These are phyloP conservation scores for Saccharomycopsis oosterbeekiorum DNA, from an alignment of 805 yeast species.

Conservation along the genomic window DNA sequence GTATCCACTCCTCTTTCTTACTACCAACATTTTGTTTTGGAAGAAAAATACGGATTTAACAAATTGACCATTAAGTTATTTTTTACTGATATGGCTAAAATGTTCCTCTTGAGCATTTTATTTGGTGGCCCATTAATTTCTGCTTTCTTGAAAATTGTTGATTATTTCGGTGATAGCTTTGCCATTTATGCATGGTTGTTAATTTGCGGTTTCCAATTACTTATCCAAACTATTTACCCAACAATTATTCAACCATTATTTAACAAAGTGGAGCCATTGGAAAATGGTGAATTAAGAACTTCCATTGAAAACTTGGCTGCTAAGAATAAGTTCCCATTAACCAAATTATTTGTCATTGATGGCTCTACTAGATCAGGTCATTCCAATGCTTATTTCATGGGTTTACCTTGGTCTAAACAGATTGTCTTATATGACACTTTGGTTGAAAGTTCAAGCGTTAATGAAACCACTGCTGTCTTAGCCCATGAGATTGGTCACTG, in stretches of 20 bases:
- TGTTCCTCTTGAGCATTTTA: conserved; percentile 38
- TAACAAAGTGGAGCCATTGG: conserved; percentile 83
- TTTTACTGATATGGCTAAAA: conserved; percentile 63
- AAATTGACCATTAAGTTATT: conserved; percentile 68
- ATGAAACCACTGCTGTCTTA: conserved; percentile 84
- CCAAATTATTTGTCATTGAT: conserved; percentile 79
- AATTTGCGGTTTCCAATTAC: conserved; percentile 58
- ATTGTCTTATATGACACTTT: conserved; percentile 91
- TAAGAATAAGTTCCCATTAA: conserved; percentile 73
- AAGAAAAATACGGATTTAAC: conserved; percentile 89
- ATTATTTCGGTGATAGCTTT: conserved; percentile 69
- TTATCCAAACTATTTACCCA: conserved; percentile 70
- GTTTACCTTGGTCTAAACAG: conserved; percentile 94
- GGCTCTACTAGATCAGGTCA: conserved; percentile 96
- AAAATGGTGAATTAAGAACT: conserved; percentile 77
- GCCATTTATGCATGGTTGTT: conserved; percentile 71
- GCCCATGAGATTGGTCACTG: conserved; percentile 99
- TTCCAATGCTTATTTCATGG: conserved; percentile 93
- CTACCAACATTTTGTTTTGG: conserved; percentile 78
- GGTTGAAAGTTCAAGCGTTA: conserved; percentile 64
- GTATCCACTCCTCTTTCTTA: conserved; percentile 58
- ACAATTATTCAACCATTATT: conserved; percentile 85
- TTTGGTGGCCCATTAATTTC: conserved; percentile 68
- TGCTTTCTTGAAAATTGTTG: conserved; percentile 71
- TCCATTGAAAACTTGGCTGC: conserved; percentile 74